A percentile compares a stretch with the other conserved stretches of the same genome.
Conservation (phyloP, 139 green algal species). For the Astrephomene gubernaculifera region DNA sequence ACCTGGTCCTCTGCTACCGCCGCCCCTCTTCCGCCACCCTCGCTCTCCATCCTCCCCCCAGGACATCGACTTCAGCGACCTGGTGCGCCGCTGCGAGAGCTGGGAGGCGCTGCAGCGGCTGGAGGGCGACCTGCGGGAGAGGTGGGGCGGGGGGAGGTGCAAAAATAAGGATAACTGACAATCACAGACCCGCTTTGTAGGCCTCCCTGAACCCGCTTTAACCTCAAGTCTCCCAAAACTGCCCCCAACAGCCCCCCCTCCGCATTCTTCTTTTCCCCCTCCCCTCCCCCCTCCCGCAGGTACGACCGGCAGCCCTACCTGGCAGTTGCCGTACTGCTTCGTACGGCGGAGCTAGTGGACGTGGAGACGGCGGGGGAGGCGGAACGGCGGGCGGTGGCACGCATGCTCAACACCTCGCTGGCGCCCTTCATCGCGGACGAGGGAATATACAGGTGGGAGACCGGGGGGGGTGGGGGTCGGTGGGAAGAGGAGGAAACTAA, state of each 20-base stretch:
- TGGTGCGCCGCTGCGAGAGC: neutral
- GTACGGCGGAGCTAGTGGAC: conserved; percentile 8
- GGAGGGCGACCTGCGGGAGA: conserved; percentile 30
- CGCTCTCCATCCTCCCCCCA: neutral
- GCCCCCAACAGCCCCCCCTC: too few species aligned
- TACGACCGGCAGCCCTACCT: conserved; percentile 20
- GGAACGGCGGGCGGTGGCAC: neutral
- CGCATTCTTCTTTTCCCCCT: neutral
- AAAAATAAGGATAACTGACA: too few species aligned
- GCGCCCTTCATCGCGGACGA: conserved; percentile 17
- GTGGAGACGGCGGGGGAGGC: conserved; percentile 21
- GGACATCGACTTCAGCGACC: conserved; percentile 3
- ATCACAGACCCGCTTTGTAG: too few species aligned
- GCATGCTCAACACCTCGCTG: neutral
- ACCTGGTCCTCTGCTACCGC: too few species aligned
- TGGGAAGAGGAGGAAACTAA: too few species aligned
- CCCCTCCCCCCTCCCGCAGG: neutral
- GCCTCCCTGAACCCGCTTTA: too few species aligned
- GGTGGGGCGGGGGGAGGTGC: too few species aligned
- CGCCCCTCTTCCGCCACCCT: too few species aligned
- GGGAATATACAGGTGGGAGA: conserved; percentile 1
- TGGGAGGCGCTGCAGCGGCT: conserved; percentile 4
- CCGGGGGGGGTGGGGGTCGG: neutral
- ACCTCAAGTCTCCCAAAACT: too few species aligned
- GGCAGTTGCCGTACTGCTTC: conserved; percentile 10